Percentiles rank a stretch among this genome's conserved stretches.
phyloP scores from a whole-genome alignment of 164 flowering plant species.

The Magnolia officinalis region DNA sequence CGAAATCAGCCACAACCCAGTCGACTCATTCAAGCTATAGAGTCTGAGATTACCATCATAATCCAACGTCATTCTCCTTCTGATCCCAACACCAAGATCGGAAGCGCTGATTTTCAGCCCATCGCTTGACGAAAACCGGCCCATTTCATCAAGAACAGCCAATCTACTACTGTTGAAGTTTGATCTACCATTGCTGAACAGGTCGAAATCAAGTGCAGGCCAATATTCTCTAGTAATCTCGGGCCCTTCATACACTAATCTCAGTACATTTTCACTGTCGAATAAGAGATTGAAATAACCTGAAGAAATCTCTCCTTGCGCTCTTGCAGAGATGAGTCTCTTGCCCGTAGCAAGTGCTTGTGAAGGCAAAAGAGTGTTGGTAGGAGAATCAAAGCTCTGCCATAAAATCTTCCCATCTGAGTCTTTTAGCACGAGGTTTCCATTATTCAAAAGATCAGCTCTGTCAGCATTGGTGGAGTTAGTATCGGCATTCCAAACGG shows the following conservation, averaged over 20 bases:
- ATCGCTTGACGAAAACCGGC: constrained; percentile 19
- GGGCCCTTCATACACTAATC: constrained; percentile 20
- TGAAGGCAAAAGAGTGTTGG: constrained; percentile 74
- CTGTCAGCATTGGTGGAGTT: constrained; percentile 26
- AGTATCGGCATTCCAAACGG: constrained; percentile 43
- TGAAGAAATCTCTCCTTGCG: constrained; percentile 3
- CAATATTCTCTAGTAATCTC: constrained; percentile 19
- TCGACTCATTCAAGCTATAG: constrained; percentile 16
- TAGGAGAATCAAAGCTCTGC: constrained; percentile 79
- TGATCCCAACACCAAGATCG: constrained; percentile 15
- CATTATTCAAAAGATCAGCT: constrained; percentile 44
- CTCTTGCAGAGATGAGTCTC: not conserved
- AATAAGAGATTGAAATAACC: constrained; percentile 13
- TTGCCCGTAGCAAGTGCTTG: too few species aligned
- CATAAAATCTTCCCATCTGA: constrained; percentile 35
- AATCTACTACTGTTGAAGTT: constrained; percentile 16
- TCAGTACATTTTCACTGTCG: constrained; percentile 13
- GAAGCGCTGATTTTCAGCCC: constrained; percentile 10
- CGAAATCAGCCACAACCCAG: constrained; percentile 13
- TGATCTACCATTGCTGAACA: constrained; percentile 8
- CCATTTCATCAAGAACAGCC: constrained; percentile 16
- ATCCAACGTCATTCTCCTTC: constrained; percentile 20
- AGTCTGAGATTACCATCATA: constrained; percentile 24
- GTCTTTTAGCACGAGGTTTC: constrained; percentile 50
- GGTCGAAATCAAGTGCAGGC: constrained; percentile 11